phyloP scores from a whole-genome alignment of 306 rosid genomes.

The Sicyos edulis region DNA sequence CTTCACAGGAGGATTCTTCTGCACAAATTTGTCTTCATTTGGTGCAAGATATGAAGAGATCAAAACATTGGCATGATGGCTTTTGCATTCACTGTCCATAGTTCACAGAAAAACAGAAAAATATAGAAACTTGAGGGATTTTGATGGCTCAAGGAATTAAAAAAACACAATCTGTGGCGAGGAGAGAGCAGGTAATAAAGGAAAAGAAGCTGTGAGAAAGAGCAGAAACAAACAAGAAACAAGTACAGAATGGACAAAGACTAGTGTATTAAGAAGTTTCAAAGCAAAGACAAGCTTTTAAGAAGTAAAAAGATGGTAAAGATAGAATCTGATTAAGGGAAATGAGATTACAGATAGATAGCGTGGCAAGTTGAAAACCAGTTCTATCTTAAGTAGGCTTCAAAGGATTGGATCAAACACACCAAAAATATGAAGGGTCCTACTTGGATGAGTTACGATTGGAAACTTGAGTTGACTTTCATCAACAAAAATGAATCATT shows the following conservation, averaged over 20 bases:
- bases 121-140: not conserved
- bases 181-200: not conserved
- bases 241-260: slow-evolving; percentile 20
- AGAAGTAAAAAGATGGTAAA: slow-evolving; percentile 12
- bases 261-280: not conserved
- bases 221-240: slow-evolving; percentile 17
- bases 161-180: not conserved
- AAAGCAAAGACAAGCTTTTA: slow-evolving; percentile 13
- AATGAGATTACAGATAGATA: slow-evolving; percentile 5
- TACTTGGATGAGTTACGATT: slow-evolving; percentile 11
- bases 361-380: slow-evolving; percentile 8
- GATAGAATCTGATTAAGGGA: slow-evolving; percentile 8
- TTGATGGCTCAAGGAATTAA: slow-evolving; percentile 4
- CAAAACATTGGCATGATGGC: not conserved
- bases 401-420: slow-evolving; percentile 6
- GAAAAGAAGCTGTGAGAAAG: not conserved
- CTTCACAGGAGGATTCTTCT: slow-evolving; percentile 10
- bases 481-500: slow-evolving; percentile 1
- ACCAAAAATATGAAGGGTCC: slow-evolving; percentile 9
- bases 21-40: not conserved
- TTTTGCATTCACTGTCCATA: slow-evolving; percentile 12
- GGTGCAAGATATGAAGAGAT: slow-evolving; percentile 15
- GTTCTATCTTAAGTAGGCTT: slow-evolving; percentile 21
- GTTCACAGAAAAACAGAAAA: not conserved
- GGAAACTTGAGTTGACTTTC: slow-evolving; percentile 16